phyloP scores from a whole-genome alignment of 2,329 filamentous ascomycete genomes.

The Diplodia scrobiculata region DNA sequence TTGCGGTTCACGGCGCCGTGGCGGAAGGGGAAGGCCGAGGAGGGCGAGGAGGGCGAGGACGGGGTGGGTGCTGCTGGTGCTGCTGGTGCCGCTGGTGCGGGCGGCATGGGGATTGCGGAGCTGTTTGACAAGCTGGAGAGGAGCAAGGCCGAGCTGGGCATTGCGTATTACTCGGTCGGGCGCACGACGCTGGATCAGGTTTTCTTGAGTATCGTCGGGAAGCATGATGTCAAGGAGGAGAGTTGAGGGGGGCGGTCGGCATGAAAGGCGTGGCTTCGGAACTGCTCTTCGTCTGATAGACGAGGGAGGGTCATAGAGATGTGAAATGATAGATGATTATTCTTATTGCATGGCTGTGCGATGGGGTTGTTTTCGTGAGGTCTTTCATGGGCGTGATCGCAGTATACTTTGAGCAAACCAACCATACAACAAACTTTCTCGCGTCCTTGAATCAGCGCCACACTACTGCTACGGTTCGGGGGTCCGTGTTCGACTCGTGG shows the following conservation, averaged over 20 bases:
- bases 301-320: no score
- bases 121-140: slow-evolving; percentile 74
- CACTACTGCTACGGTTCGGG: no score
- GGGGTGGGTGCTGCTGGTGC: background rate
- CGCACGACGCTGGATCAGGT: slow-evolving; percentile 90
- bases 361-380: no score
- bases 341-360: no score
- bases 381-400: no score
- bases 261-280: background rate
- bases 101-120: slow-evolving; percentile 55
- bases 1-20: slow-evolving; percentile 64
- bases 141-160: slow-evolving; percentile 63
- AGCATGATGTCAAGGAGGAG: slow-evolving; percentile 40
- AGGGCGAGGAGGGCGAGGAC: background rate
- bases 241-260: background rate
- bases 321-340: no score
- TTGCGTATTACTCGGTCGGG: slow-evolving; percentile 84
- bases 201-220: slow-evolving; percentile 78
- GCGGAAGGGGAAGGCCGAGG: background rate
- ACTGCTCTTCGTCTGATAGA: no score
- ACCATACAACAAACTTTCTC: no score
- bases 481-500: no score
- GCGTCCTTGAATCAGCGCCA: no score
- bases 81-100: background rate
- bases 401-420: no score